phyloP scores from a whole-genome alignment of 2,329 filamentous ascomycete genomes.

The Colletotrichum lini region DNA sequence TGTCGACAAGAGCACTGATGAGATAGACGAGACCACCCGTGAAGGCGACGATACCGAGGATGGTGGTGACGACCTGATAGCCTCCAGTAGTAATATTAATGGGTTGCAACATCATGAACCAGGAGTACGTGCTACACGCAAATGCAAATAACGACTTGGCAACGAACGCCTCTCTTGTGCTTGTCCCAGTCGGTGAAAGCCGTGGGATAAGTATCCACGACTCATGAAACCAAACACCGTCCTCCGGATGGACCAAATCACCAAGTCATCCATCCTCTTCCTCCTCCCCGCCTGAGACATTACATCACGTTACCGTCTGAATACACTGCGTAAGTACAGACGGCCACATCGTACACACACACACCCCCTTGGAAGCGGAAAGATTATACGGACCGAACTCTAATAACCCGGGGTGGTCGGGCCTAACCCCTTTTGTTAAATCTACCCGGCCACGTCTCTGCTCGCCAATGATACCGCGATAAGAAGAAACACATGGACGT shows the following conservation, averaged over 20 bases:
- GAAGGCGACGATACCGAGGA: slow-evolving; percentile 18
- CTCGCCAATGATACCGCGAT: slow-evolving; percentile 20
- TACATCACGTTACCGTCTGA: not conserved
- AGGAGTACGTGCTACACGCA: not conserved
- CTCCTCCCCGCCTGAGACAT: not conserved
- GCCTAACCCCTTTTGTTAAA: slow-evolving; percentile 34
- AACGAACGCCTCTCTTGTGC: no score
- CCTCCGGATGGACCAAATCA: not conserved
- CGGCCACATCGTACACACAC: not conserved
- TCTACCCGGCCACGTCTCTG: slow-evolving; percentile 23
- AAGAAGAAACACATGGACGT: slow-evolving; percentile 16
- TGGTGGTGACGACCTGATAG: not conserved
- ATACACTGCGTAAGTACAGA: not conserved
- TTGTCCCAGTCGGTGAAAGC: not conserved
- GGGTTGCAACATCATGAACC: slow-evolving; percentile 15
- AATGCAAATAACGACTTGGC: not conserved
- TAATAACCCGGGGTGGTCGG: not conserved
- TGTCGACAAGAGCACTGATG: not conserved
- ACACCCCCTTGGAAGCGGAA: slow-evolving; percentile 29
- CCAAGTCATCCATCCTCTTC: not conserved
- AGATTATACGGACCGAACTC: slow-evolving; percentile 30
- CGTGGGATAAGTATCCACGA: not conserved
- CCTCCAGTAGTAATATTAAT: not conserved
- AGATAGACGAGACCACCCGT: slow-evolving; percentile 23
- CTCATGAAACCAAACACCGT: not conserved